Base-by-base conservation (phyloP, 2,329 filamentous ascomycete genomes). In the Stagonosporopsis rhizophila region DNA sequence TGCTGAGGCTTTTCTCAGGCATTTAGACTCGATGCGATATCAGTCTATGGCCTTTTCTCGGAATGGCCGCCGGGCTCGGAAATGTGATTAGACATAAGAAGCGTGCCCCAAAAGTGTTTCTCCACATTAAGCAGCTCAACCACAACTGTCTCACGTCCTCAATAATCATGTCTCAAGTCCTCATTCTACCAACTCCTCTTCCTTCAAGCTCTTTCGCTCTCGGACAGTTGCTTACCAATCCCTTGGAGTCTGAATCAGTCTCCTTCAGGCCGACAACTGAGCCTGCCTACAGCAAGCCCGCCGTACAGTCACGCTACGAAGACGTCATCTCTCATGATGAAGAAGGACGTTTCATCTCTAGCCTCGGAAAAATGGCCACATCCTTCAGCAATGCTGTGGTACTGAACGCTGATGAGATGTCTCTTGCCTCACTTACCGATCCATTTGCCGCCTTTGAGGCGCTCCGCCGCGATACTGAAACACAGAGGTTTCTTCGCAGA, bases 171-270 rank as follows among this genome's bases (percentile, higher is more conserved):
- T 58, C 64, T 45, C 52, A 48, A 20, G 47, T 67, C 12, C 38
- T 70, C 40, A 47, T 64, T 11, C 61, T 74, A 4, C 71, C 70
- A 20, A 45, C 58, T 8, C 67, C 69, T 38, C 61, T 70, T 11
- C 52, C 69, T 14, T 51, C 66, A 14, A 56, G 45, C 32, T 56
- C 64, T 5, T 44, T 74, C 20, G 46, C 54, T 6, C 56, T 72
- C 2, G 70, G 71, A n/a, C 71, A 74, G 51, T 56, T 74, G 34
- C 56, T 73, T 41, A 60, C 59, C 38, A 59, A 71, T 27, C 71
- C 69, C 9, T 48, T 72, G 4, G 40, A 61, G 20, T 39, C 61
- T 1, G 42, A 54, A 5, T 59, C 61, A n/a, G 30, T 44, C 27
- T 66, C 60, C 14, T 64, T 65, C 39, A 58, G 52, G 45, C 61